Evolutionary conservation across 1,284 basidiomycete species (phyloP), one percentile per base, ranked within the genome.

Genomic region (Trichosporon ovoides): DNA sequence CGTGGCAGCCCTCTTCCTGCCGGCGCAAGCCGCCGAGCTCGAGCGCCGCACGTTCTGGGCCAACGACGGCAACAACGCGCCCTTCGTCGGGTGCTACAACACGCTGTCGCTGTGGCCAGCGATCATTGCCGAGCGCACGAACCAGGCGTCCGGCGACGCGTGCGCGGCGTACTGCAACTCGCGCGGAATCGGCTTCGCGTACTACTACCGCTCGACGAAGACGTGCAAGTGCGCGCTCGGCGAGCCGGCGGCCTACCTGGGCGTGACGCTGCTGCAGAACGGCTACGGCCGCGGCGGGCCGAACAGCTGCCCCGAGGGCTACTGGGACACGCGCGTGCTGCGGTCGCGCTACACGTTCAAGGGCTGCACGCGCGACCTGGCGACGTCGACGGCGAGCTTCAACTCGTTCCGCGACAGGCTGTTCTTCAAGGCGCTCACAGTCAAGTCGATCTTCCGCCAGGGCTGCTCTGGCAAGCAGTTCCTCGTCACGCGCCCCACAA

Each of bases 301-400:
- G 22, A 16, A 16, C 43, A 48, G 28, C 43, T 48, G 43, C 43
- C 43, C 43, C 22, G 24, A 24, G 6, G 43, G 43, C 3, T 48
- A 48, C 43, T 48, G 43, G 43, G 43, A 48, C 43, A 48, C 43
- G 13, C 43, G 43, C 24, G 43, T 48, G 24, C 43, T 48, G 43
- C 24, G 24, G 22, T 48, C 43, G 13, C 22, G 24, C 24, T 48
- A 48, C 43, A 7, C 10, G 24, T 48, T 48, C 43, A 48, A 48
- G 43, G 43, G 43, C 43, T 48, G 43, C 43, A 31, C 24, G 43
- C 43, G 43, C 7, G 43, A 48, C 43, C 11, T 48, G 22, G 28
- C 24, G 22, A 48, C 43, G 24, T 14, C 16, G 14, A 24, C 16
- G 16, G 43, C 43, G 14, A 31, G 13, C 22, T 48, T 48, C 43